Percentiles rank a stretch among this genome's conserved stretches.
Conservation (phyloP, 768 basidiomycete species). For the Suillus hirtellus region DNA sequence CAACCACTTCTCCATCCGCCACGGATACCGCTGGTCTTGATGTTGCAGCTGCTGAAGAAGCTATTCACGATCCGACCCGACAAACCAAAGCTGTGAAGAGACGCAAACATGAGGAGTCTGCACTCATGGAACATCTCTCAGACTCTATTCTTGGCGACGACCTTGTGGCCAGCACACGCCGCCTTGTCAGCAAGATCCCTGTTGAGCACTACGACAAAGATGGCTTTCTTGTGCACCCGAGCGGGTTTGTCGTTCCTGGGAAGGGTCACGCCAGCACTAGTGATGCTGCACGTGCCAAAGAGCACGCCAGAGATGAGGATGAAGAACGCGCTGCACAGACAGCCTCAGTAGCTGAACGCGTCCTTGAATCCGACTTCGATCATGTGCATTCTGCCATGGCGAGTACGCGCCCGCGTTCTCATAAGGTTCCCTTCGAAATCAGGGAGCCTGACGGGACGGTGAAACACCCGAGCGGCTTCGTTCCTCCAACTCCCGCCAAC, state of each 20-base stretch:
- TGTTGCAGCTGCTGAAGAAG: conserved; percentile 4
- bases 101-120: conserved; percentile 14
- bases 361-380: conserved; percentile 32
- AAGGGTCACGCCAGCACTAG: conserved; percentile 29
- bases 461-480: conserved; percentile 44
- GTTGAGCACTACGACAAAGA: conserved; percentile 23
- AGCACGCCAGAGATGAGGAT: conserved; percentile 22
- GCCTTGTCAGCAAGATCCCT: conserved; percentile 28
- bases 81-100: conserved; percentile 4
- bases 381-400: conserved; percentile 21
- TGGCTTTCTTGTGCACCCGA: conserved; percentile 26
- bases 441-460: conserved; percentile 38
- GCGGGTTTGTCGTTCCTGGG: conserved; percentile 33
- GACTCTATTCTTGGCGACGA: conserved; percentile 25
- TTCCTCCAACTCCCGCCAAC: conserved; percentile 42
- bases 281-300: conserved; percentile 26
- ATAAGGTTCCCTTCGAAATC: conserved; percentile 47
- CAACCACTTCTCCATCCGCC: not conserved
- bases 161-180: conserved; percentile 29
- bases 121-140: conserved; percentile 26
- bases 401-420: conserved; percentile 24
- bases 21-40: conserved; percentile 16
- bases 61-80: conserved; percentile 10
- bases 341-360: conserved; percentile 31
- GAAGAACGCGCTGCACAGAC: conserved; percentile 29